Evolutionary conservation across 2,329 filamentous ascomycete genomes (phyloP).

Genomic region (Colletotrichum plurivorum): DNA sequence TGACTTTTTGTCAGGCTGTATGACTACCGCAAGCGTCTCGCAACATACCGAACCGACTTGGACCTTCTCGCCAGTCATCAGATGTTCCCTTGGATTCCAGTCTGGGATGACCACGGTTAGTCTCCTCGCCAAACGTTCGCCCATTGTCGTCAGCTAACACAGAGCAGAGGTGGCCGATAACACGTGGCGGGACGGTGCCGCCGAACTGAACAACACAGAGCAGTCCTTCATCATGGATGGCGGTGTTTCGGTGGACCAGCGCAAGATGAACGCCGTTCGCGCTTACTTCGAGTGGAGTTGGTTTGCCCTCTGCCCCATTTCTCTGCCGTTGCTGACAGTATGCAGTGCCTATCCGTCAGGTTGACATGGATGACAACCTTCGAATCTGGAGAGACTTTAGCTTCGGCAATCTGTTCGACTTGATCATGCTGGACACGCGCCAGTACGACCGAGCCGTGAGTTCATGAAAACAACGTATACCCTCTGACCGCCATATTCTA

Average conservation of each 20-base stretch:
- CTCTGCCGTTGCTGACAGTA: background rate
- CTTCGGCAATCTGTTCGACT: conserved; percentile 75
- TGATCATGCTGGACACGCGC: conserved; percentile 78
- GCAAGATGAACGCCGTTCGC: conserved; percentile 81
- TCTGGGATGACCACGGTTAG: conserved; percentile 66
- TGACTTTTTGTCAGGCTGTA: conserved; percentile 51
- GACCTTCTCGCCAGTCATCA: conserved; percentile 58
- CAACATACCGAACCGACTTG: conserved; percentile 56
- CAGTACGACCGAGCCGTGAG: conserved; percentile 71
- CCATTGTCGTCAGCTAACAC: conserved; percentile 42
- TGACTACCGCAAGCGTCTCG: conserved; percentile 60
- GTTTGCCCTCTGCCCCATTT: background rate
- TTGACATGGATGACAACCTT: conserved; percentile 78
- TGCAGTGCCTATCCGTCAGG: conserved; percentile 56
- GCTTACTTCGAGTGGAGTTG: conserved; percentile 77
- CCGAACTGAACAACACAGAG: conserved; percentile 75
- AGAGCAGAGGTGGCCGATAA: conserved; percentile 71
- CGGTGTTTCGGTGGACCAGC: conserved; percentile 76
- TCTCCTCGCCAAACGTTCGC: conserved; percentile 36
- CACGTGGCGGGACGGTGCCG: conserved; percentile 73
- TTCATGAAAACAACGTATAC: background rate
- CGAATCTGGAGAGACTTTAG: conserved; percentile 78
- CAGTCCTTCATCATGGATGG: conserved; percentile 73
- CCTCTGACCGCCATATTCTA: background rate
- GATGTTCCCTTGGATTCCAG: conserved; percentile 61